Conservation (phyloP, 257 asterid genomes). For the Eucommia ulmoides region DNA sequence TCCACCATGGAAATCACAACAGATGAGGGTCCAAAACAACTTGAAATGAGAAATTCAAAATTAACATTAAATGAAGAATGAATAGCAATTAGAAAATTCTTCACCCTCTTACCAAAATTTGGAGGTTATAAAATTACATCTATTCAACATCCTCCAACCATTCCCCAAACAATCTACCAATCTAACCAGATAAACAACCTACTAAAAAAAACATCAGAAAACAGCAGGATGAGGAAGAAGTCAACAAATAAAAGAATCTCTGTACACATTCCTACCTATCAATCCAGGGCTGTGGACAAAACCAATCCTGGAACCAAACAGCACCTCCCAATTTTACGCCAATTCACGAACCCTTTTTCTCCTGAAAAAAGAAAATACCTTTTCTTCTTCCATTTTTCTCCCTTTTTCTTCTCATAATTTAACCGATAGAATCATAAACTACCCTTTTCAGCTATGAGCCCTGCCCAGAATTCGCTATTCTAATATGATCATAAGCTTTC, state of each 20-base stretch:
- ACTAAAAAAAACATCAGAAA: background rate
- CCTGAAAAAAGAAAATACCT: too few species aligned
- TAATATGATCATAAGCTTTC: constrained; percentile 66
- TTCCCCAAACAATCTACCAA: background rate
- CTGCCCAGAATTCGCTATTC: constrained; percentile 30
- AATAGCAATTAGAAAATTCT: background rate
- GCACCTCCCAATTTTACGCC: background rate
- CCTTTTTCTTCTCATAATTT: too few species aligned
- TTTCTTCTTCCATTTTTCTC: too few species aligned
- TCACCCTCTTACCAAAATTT: background rate
- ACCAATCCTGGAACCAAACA: background rate
- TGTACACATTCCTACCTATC: background rate
- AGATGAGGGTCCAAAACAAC: too few species aligned
- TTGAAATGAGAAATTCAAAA: too few species aligned
- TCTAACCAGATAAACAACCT: background rate
- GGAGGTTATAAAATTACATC: background rate
- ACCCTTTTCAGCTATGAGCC: constrained; percentile 16
- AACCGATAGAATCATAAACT: too few species aligned
- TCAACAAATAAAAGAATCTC: background rate
- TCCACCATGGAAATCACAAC: too few species aligned
- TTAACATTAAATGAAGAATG: too few species aligned
- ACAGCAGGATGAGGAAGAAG: background rate
- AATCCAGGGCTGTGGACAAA: background rate
- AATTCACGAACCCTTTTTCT: background rate
- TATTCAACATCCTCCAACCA: background rate